Evolutionary conservation across 352 stramenopile genomes (phyloP).

Genomic region (Pythium aristosporum): DNA sequence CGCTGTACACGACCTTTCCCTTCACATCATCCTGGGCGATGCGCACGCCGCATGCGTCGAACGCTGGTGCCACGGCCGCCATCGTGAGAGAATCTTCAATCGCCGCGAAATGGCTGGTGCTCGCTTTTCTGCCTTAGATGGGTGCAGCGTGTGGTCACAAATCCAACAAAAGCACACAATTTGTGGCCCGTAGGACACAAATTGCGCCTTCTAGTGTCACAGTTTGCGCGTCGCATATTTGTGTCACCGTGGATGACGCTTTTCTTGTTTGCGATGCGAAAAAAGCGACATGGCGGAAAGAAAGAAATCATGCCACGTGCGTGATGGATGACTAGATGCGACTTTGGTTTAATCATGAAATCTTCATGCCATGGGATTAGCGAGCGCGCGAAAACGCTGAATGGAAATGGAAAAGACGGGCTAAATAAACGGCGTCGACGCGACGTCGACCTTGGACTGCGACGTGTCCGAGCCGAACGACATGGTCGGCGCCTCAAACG

Average conservation of each 20-base stretch:
- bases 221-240: background rate
- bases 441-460: constrained; percentile 84
- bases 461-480: constrained; percentile 87
- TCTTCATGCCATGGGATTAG: constrained; percentile 7
- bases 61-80: constrained; percentile 45
- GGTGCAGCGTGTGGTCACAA: background rate
- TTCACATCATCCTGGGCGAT: constrained; percentile 51
- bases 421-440: constrained; percentile 88
- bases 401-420: constrained; percentile 14
- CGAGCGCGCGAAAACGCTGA: background rate
- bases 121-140: constrained; percentile 2
- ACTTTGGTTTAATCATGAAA: constrained; percentile 11
- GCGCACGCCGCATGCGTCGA: constrained; percentile 52
- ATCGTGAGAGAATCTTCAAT: constrained; percentile 21
- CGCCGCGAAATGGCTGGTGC: constrained; percentile 7
- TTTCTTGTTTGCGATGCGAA: too few relatives aligned
- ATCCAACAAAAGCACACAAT: background rate
- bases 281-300: too few relatives aligned
- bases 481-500: constrained; percentile 80
- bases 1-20: constrained; percentile 59
- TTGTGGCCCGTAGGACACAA: background rate
- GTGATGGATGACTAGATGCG: background rate
- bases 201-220: too few relatives aligned
- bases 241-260: background rate
- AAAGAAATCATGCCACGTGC: too few relatives aligned